Percentiles rank a stretch among this genome's conserved stretches.
Evolutionary conservation across 164 flowering plant genomes (phyloP).

Genomic region (Stephania japonica): DNA sequence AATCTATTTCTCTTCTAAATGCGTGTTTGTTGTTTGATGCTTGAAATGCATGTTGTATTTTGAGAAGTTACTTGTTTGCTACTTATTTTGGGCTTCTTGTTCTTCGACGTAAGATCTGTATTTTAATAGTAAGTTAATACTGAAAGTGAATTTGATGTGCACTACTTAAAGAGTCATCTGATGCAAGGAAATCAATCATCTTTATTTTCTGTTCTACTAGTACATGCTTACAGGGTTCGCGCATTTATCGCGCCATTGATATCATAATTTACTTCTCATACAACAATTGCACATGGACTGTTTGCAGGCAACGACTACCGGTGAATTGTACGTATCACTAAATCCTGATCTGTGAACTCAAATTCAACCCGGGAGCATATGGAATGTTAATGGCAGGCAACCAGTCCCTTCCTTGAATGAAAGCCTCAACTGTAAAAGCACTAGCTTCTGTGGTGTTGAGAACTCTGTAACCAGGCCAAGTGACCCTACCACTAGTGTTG

Average conservation of each 20-base stretch:
- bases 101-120: not conserved
- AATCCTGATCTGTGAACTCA: slow-evolving; percentile 12
- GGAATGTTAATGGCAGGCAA: slow-evolving; percentile 40
- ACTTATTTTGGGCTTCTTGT: not conserved
- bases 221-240: not conserved
- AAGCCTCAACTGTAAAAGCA: slow-evolving; percentile 49
- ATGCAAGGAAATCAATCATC: not conserved
- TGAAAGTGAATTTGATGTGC: not conserved
- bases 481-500: slow-evolving; percentile 54
- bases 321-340: not conserved
- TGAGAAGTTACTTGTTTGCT: not conserved
- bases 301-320: not conserved
- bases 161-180: not conserved
- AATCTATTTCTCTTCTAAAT: not conserved
- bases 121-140: not conserved
- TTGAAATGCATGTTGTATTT: not conserved
- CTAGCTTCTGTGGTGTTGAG: slow-evolving; percentile 53
- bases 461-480: slow-evolving; percentile 72
- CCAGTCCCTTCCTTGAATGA: slow-evolving; percentile 67
- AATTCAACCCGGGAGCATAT: slow-evolving; percentile 29
- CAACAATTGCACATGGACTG: too few species aligned
- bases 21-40: not conserved
- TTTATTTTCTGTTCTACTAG: not conserved
- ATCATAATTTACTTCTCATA: too few species aligned
- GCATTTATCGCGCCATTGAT: too few species aligned